A percentile compares a stretch with the other conserved stretches of the same genome.
These are phyloP conservation scores for Neurospora sp. DNA, from an alignment of 495 filamentous ascomycete species.

Conservation along the genomic window DNA sequence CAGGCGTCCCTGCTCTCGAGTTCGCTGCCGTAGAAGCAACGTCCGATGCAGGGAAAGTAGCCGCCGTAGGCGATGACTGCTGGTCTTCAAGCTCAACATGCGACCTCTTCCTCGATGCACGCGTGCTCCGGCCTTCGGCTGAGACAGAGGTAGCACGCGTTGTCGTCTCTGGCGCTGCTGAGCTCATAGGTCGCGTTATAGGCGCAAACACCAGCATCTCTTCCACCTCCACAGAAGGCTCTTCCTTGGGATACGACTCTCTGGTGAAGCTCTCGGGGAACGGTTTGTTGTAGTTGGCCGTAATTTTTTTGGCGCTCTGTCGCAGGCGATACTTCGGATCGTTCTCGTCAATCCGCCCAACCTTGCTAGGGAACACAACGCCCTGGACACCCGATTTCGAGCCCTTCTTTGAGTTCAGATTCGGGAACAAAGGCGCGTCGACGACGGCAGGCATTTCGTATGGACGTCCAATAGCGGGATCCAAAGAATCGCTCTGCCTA, in stretches of 20 bases:
- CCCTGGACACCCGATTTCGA: conserved; percentile 6
- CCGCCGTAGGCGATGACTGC: conserved; percentile 30
- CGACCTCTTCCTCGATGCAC: conserved; percentile 32
- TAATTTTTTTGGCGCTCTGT: conserved; percentile 15
- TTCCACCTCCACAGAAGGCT: not conserved
- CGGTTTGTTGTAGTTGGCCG: conserved; percentile 1
- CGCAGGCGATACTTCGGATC: conserved; percentile 18
- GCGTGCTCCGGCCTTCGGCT: conserved; percentile 22
- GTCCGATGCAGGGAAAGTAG: conserved; percentile 26
- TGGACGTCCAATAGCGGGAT: conserved; percentile 9
- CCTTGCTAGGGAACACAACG: conserved; percentile 19
- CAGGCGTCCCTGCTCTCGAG: conserved; percentile 48
- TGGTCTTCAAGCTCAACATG: conserved; percentile 37
- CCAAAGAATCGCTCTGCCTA: not conserved
- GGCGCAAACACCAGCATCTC: not conserved
- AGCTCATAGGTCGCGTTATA: not conserved
- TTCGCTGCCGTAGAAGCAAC: conserved; percentile 33
- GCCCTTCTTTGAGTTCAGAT: conserved; percentile 17
- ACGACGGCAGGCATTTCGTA: conserved; percentile 23
- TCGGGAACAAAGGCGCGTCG: conserved; percentile 18
- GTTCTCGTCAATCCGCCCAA: conserved; percentile 20
- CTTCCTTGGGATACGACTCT: not conserved
- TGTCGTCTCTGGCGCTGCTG: not conserved
- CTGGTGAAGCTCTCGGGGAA: conserved; percentile 8
- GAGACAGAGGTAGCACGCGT: conserved; percentile 14